Base-by-base conservation (phyloP, 2,329 filamentous ascomycete species). In the Fusarium lateritium region DNA sequence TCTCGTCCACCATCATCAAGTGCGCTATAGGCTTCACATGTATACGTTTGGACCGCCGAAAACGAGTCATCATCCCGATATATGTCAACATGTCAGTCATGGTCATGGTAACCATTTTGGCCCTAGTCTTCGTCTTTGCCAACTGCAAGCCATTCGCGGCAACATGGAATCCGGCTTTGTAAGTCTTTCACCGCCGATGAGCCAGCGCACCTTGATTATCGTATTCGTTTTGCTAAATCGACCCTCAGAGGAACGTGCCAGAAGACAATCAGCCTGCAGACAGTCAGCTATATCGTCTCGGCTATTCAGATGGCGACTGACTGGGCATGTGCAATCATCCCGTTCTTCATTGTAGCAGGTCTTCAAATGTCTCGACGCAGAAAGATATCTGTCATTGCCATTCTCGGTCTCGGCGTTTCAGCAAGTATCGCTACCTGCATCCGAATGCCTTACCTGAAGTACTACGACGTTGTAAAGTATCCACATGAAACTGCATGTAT, bases 401-500 rank as follows among this genome's bases (percentile, higher is more conserved):
- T 61, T 4, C 55, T 61, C 0, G 39, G 58, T 6, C 58, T 61
- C 2, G 58, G 58, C 7, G 58, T 61, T 1, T 61, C 56, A 0
- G 58, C 58, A 0, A 61, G 58, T 19, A 19, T 61, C 11, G 58
- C 56, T 5, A 64, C 58, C 0, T 64, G 61, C 5, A n/a, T 64
- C 3, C 45, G 58, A 2, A 63, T 64, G 58, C 61, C 61, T 0
- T 64, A 64, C 15, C 14, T 64, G 1, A 64, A 64, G 2, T 64
- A 64, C 19, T 64, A 64, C 8, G 40, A 64, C 6, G 9, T 15
- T 2, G 31, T 13, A 3, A 64, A 51, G 15, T 64, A 64, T 11
- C 61, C 61, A 0, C 17, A 56, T 7, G 59, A 63, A 7, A 64
- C 34, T 3, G 61, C 45, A 3, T 64, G 61, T 64, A 17, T 1